Conservation (phyloP, 306 rosid species). For the Vigna angularis region DNA sequence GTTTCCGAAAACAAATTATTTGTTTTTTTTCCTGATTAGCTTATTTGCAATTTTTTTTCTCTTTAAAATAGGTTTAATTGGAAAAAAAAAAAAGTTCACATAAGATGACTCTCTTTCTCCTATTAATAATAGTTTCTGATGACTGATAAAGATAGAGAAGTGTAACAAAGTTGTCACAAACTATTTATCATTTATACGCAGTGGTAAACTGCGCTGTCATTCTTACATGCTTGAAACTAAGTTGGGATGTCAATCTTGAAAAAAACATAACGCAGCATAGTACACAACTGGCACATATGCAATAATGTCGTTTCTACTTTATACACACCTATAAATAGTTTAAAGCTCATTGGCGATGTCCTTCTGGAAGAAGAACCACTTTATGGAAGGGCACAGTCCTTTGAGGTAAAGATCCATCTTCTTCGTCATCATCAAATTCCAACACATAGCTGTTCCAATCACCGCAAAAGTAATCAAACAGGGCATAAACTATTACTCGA, state of each 20-base stretch:
- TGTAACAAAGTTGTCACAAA: neutral
- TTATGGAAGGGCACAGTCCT: constrained; percentile 90
- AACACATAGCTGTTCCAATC: constrained; percentile 76
- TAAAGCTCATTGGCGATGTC: constrained; percentile 80
- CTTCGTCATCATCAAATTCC: constrained; percentile 99
- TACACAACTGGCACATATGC: constrained; percentile 37
- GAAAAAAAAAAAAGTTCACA: no score
- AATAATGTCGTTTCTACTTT: constrained; percentile 36
- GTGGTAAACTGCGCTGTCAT: constrained; percentile 17
- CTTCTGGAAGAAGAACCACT: constrained; percentile 93
- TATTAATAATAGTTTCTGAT: no score
- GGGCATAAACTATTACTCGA: neutral
- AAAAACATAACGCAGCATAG: constrained; percentile 24
- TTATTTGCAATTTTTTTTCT: no score
- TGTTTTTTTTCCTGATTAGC: no score
- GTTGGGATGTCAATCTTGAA: constrained; percentile 6
- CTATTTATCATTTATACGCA: constrained; percentile 6
- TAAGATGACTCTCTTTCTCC: no score
- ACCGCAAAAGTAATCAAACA: constrained; percentile 31
- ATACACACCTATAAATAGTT: constrained; percentile 50
- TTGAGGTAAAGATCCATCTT: constrained; percentile 94
- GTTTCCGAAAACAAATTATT: no score
- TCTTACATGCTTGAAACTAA: neutral
- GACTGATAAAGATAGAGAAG: neutral
- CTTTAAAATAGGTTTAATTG: no score